These are phyloP conservation scores for Lignosus rhinocerotis DNA, from an alignment of 1,284 basidiomycete species.

Conservation along the genomic window DNA sequence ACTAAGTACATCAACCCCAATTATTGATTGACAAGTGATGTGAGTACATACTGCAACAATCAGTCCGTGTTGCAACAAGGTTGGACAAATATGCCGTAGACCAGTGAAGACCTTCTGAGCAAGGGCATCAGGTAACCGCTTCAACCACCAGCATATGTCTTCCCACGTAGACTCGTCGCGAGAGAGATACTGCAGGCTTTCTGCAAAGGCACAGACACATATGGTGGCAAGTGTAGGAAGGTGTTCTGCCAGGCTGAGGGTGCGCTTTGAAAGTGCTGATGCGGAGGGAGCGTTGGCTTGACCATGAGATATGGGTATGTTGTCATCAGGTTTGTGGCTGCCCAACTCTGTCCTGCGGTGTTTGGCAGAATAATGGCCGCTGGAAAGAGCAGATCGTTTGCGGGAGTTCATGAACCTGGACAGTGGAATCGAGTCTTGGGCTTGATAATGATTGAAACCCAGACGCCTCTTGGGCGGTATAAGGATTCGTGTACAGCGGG, in stretches of 20 bases:
- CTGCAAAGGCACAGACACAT: slow-evolving; percentile 55
- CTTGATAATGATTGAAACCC: no score
- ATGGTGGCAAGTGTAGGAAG: slow-evolving; percentile 49
- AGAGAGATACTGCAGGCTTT: slow-evolving; percentile 43
- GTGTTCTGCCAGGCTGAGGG: slow-evolving; percentile 30
- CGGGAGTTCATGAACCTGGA: neutral
- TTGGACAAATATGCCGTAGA: slow-evolving; percentile 49
- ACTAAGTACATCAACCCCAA: slow-evolving; percentile 35
- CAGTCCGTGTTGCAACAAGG: slow-evolving; percentile 50
- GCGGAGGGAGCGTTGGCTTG: slow-evolving; percentile 47
- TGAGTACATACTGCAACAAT: slow-evolving; percentile 50
- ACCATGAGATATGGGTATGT: slow-evolving; percentile 34
- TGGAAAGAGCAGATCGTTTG: neutral
- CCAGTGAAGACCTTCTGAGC: slow-evolving; percentile 52
- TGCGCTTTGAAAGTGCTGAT: slow-evolving; percentile 50
- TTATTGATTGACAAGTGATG: neutral
- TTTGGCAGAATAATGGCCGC: slow-evolving; percentile 27
- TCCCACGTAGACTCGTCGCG: slow-evolving; percentile 41
- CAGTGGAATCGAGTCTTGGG: no score
- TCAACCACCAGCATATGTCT: slow-evolving; percentile 41
- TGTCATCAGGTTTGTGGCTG: slow-evolving; percentile 40
- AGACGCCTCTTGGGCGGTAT: no score
- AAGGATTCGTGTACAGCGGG: neutral
- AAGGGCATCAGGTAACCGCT: slow-evolving; percentile 52
- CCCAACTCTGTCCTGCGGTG: slow-evolving; percentile 32